Percentiles rank a stretch among this genome's conserved stretches.
phyloP scores from a whole-genome alignment of 1,284 basidiomycete species.

The Rhodofomes roseus region DNA sequence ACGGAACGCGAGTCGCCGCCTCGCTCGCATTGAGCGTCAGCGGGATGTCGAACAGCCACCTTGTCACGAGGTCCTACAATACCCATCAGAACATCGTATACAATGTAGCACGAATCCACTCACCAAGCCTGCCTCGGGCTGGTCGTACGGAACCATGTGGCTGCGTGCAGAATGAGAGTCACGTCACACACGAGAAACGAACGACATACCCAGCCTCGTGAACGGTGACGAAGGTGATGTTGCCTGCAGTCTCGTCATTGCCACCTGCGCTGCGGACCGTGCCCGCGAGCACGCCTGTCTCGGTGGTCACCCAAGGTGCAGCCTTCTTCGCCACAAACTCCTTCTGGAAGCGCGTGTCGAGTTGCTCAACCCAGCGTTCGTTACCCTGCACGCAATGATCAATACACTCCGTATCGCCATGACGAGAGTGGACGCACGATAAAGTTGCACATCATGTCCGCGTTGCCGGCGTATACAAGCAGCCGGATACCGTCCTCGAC shows the following conservation, averaged over 20 bases:
- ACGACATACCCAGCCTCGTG: conserved; percentile 65
- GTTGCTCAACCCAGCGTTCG: conserved; percentile 63
- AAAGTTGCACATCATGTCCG: conserved; percentile 83
- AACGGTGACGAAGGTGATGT: conserved; percentile 72
- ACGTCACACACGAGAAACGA: background rate
- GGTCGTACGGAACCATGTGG: conserved; percentile 28
- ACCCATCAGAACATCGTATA: background rate
- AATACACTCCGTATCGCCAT: conserved; percentile 8
- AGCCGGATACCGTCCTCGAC: conserved; percentile 75
- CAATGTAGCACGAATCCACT: background rate
- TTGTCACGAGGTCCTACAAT: conserved; percentile 18
- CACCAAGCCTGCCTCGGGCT: conserved; percentile 25
- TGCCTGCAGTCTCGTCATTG: conserved; percentile 58
- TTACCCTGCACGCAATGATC: conserved; percentile 49
- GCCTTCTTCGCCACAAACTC: conserved; percentile 58
- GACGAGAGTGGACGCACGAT: conserved; percentile 41
- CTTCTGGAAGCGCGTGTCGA: conserved; percentile 62
- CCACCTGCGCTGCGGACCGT: conserved; percentile 62
- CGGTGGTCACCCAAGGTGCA: conserved; percentile 51
- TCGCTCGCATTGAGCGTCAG: conserved; percentile 14
- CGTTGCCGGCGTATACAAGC: conserved; percentile 80
- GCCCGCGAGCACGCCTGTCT: conserved; percentile 45
- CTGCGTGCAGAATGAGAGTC: conserved; percentile 6
- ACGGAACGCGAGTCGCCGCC: background rate
- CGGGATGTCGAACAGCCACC: conserved; percentile 21